These are phyloP conservation scores for Aulographum hederae DNA, from an alignment of 2,329 filamentous ascomycete species.

Conservation along the genomic window DNA sequence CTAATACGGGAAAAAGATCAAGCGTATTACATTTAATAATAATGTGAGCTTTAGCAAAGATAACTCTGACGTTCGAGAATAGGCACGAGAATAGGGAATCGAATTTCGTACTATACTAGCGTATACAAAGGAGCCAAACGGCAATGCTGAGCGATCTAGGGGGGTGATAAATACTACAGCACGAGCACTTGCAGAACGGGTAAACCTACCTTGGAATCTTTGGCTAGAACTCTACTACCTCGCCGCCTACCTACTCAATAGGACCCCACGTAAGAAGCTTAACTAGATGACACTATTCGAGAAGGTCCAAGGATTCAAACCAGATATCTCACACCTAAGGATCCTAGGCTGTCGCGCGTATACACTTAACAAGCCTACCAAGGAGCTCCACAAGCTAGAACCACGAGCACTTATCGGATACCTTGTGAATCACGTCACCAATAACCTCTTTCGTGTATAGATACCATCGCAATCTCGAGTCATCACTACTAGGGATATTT, in stretches of 20 bases:
- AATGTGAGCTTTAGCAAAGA: no score
- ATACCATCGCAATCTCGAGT: background rate
- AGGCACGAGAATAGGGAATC: no score
- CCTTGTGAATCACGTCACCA: background rate
- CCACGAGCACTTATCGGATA: background rate
- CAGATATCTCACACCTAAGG: background rate
- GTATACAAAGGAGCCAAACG: conserved; percentile 7
- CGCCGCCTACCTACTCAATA: background rate
- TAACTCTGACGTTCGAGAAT: no score
- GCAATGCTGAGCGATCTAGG: background rate
- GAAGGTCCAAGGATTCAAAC: background rate
- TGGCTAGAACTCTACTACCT: background rate
- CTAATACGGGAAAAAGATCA: no score
- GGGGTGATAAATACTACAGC: background rate
- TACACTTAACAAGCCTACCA: background rate
- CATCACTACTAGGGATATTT: background rate
- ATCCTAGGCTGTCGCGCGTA: background rate
- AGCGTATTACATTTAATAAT: no score
- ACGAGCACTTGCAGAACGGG: background rate
- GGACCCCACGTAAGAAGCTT: background rate
- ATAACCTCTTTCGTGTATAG: background rate
- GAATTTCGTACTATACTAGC: no score
- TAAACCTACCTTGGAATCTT: background rate
- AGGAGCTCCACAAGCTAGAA: background rate
- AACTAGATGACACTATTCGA: background rate